Evolutionary conservation across 805 yeast species (phyloP).

Genomic region (Lachancea meyersii): DNA sequence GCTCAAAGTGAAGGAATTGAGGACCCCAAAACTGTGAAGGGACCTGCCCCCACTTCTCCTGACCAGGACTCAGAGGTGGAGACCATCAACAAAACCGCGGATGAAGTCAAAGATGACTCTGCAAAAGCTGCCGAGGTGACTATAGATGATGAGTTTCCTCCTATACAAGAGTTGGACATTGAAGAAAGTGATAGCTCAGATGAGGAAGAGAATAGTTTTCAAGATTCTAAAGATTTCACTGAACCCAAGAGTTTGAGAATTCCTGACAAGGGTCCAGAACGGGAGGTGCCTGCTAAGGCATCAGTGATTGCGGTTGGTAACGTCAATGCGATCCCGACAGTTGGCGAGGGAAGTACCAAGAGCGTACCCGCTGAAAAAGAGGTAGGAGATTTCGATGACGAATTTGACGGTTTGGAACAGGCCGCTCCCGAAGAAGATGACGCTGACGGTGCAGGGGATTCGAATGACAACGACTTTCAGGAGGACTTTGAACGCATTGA

Average conservation of each 20-base stretch:
- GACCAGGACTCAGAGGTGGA: slow-evolving; percentile 3
- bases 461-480: slow-evolving; percentile 22
- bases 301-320: not conserved
- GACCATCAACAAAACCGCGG: slow-evolving; percentile 8
- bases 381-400: slow-evolving; percentile 30
- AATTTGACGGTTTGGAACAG: slow-evolving; percentile 40
- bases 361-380: not conserved
- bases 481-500: slow-evolving; percentile 26
- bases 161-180: slow-evolving; percentile 49
- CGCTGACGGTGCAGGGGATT: slow-evolving; percentile 23
- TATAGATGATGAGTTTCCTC: slow-evolving; percentile 21
- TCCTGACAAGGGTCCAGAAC: not conserved
- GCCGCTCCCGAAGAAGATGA: slow-evolving; percentile 37
- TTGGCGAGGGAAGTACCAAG: not conserved
- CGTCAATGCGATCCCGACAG: not conserved
- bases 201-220: slow-evolving; percentile 36
- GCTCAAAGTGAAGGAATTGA: slow-evolving; percentile 4
- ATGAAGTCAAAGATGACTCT: slow-evolving; percentile 8
- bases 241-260: not conserved
- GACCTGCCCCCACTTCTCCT: not conserved
- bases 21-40: not conserved
- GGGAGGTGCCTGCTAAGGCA: not conserved
- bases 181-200: slow-evolving; percentile 47
- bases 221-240: slow-evolving; percentile 21
- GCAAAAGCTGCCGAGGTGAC: slow-evolving; percentile 7